Conservation (phyloP, 208 protist genomes). For the Willaertia magna region DNA sequence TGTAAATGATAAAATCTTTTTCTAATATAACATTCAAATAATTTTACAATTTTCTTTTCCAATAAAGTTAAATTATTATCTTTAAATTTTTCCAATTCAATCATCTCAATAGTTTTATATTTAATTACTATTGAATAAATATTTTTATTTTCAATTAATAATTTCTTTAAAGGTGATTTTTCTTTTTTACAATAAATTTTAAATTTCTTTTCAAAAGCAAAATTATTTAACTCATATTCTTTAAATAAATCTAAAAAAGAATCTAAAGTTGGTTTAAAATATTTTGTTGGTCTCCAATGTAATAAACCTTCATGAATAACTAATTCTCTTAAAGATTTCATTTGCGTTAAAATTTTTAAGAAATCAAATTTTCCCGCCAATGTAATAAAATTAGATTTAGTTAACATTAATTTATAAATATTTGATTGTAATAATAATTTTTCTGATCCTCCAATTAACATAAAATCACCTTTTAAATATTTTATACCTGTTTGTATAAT, state of each 20-base stretch:
- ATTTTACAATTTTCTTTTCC: too few species aligned
- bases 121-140: too few species aligned
- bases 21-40: too few species aligned
- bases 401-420: not conserved
- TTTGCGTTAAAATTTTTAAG: not conserved
- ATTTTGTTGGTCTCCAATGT: not conserved
- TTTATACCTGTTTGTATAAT: not conserved
- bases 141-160: not conserved
- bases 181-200: not conserved
- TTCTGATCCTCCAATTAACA: not conserved
- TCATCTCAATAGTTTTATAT: too few species aligned
- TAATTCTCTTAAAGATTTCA: not conserved
- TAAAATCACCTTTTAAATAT: not conserved
- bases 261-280: not conserved
- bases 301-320: not conserved
- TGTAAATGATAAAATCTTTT: too few species aligned
- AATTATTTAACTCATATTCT: not conserved
- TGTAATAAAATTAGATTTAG: not conserved
- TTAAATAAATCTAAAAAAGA: not conserved
- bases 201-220: not conserved
- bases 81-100: too few species aligned
- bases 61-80: too few species aligned
- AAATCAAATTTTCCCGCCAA: not conserved
- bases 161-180: not conserved
- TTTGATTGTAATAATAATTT: not conserved